Evolutionary conservation across 1,284 basidiomycete genomes (phyloP).

Genomic region (Heterobasidion occidentale): DNA sequence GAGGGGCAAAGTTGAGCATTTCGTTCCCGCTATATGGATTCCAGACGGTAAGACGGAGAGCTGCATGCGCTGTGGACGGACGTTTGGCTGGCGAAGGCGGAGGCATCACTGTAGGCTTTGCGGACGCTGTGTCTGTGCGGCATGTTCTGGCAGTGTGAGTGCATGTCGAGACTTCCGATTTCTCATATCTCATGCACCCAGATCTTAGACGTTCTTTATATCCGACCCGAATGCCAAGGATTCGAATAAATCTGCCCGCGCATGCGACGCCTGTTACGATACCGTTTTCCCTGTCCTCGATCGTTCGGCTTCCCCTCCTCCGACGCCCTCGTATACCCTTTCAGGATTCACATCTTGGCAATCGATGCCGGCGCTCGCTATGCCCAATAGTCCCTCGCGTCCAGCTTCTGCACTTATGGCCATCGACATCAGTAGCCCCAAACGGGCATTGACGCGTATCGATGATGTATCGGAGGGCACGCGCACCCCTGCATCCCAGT

Average conservation of each 20-base stretch:
- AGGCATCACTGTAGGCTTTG: constrained; percentile 90
- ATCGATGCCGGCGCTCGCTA: constrained; percentile 41
- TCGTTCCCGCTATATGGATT: constrained; percentile 89
- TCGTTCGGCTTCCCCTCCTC: constrained; percentile 14
- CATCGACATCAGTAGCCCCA: constrained; percentile 25
- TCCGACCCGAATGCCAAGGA: constrained; percentile 44
- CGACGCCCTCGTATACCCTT: constrained; percentile 30
- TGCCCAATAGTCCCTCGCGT: constrained; percentile 14
- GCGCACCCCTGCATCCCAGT: not conserved
- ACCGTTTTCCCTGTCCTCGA: constrained; percentile 72
- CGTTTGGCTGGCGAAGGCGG: constrained; percentile 77
- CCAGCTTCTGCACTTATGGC: constrained; percentile 35
- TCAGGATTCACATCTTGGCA: constrained; percentile 37
- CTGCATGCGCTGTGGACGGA: constrained; percentile 77
- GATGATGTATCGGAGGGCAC: constrained; percentile 3
- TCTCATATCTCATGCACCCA: not conserved
- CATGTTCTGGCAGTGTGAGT: constrained; percentile 73
- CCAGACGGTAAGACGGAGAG: constrained; percentile 75
- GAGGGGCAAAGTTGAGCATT: constrained; percentile 70
- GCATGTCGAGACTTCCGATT: constrained; percentile 2
- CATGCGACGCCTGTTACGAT: constrained; percentile 83
- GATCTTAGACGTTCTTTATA: constrained; percentile 68
- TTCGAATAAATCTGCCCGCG: constrained; percentile 59
- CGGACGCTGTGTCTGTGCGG: constrained; percentile 78
- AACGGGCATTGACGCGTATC: constrained; percentile 16